Evolutionary conservation across 2,329 filamentous ascomycete species (phyloP).

Genomic region (Sporothrix mexicana): DNA sequence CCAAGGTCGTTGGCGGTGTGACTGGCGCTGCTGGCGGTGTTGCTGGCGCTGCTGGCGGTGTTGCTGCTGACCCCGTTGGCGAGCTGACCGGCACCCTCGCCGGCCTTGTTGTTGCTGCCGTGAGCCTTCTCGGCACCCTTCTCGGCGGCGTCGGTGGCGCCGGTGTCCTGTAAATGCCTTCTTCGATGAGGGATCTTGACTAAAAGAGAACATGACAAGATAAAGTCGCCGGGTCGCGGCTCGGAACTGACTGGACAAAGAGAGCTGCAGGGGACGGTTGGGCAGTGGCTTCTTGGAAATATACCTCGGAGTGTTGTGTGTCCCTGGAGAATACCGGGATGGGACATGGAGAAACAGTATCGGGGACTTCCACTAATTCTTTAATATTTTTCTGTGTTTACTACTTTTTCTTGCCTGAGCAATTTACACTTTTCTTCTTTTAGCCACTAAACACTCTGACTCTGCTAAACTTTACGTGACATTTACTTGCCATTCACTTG

Average conservation of each 20-base stretch:
- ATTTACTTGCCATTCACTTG: background rate
- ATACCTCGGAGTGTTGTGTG: background rate
- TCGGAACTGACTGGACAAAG: background rate
- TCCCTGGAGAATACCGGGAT: background rate
- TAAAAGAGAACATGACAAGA: background rate
- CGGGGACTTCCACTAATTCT: constrained; percentile 2
- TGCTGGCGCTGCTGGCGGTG: background rate
- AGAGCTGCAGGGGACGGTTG: background rate
- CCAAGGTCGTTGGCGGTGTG: background rate
- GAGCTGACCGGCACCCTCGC: background rate
- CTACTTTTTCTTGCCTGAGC: background rate
- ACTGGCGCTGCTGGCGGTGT: background rate
- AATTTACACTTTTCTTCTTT: constrained; percentile 3
- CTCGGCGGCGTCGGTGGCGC: too few species aligned
- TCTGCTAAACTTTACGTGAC: background rate
- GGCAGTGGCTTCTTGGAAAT: constrained; percentile 5
- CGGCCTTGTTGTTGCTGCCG: background rate
- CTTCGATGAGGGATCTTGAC: background rate
- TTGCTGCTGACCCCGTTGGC: background rate
- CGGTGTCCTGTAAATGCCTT: constrained; percentile 13
- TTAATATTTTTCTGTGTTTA: constrained; percentile 21
- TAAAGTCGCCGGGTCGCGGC: background rate
- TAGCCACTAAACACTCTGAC: background rate
- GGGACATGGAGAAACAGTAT: background rate
- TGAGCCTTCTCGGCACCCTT: constrained; percentile 12